A percentile compares a stretch with the other conserved stretches of the same genome.
phyloP scores from a whole-genome alignment of 2,329 filamentous ascomycete genomes.

The Alternaria solani region DNA sequence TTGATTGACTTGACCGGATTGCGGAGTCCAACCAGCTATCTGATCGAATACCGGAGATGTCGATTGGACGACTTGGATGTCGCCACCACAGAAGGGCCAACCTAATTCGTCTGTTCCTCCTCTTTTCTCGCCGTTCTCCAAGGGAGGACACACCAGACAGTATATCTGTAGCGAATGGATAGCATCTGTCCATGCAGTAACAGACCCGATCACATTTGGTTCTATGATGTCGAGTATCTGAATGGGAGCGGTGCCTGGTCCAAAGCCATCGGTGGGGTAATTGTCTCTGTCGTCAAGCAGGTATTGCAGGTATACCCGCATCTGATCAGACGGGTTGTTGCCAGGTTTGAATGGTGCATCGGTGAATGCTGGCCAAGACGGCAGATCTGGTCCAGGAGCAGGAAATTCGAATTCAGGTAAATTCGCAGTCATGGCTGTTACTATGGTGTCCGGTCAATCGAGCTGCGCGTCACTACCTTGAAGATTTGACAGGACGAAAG shows the following conservation, averaged over 20 bases:
- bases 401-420: constrained; percentile 4
- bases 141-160: not conserved
- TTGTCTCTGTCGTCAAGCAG: not conserved
- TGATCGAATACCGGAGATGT: not conserved
- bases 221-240: not conserved
- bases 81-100: not conserved
- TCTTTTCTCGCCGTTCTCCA: not conserved
- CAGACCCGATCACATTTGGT: not conserved
- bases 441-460: not conserved
- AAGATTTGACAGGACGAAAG: not conserved
- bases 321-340: not conserved
- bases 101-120: not conserved
- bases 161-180: not conserved
- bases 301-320: not conserved
- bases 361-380: constrained; percentile 1
- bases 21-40: not conserved
- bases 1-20: not conserved
- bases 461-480: not conserved
- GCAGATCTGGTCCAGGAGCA: not conserved
- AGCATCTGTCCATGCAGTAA: not conserved
- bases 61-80: not conserved
- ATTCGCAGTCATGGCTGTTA: constrained; percentile 1
- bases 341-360: not conserved
- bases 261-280: not conserved
- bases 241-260: not conserved